Base-by-base conservation (phyloP, 805 yeast genomes). In the Kodamaea laetipori region DNA sequence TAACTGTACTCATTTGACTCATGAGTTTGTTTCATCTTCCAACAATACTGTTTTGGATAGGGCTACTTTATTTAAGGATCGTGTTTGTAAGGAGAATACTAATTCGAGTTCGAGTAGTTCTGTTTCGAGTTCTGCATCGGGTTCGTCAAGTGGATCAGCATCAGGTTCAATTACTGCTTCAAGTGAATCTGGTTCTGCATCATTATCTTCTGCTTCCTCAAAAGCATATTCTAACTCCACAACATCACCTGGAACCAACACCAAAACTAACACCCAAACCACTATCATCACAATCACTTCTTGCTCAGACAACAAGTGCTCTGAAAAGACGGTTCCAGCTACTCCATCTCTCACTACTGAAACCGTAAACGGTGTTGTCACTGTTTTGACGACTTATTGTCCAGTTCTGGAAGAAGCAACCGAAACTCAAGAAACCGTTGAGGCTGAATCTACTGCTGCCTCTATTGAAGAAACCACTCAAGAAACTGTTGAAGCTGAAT, bases 1-100 rank as follows among this genome's bases (percentile, higher is more conserved):
- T 37, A 49, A 49, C 37, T 41, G 48, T 35, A 46, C 52, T n/a
- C 52, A 49, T 34, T 33, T 49, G 18, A 49, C 52, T 16, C 52
- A 49, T 36, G 52, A 49, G 37, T 49, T 49, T 34, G 42, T 49
- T 16, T 36, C 48, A 8, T 49, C 52, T 7, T 15, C 37, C 6
- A 41, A 49, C 43, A 44, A 46, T 39, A 28, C 48, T 13, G 52
- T 49, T 16, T 44, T 49, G 43, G 52, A 49, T 25, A 43, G 43
- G n/a, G 52, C 52, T 17, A 49, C 52, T 10, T 39, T 49, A 25
- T 49, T 39, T 43, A 49, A 49, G 44, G 40, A 33, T 15, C 41
- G 45, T 32, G 27, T 28, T 26, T 42, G 41, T 26, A 6, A 26
- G n/a, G 17, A 37, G 32, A 25, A 16, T 33, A 6, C 24, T 37